Base-by-base conservation (phyloP, 2,329 filamentous ascomycete genomes). In the Akanthomyces uredinophilus region DNA sequence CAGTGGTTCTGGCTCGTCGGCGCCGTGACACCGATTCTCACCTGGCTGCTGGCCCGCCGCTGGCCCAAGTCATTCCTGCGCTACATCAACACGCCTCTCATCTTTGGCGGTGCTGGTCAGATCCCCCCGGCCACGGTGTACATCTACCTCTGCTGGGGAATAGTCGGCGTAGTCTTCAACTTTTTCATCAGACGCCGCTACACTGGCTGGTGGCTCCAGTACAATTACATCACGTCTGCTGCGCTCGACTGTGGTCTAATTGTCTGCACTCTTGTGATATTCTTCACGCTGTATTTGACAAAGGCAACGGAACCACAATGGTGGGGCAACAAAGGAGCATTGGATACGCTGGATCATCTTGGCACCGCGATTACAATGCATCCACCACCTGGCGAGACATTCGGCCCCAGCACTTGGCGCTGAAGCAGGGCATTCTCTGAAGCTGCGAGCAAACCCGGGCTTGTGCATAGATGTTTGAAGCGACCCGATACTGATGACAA, bases 161-260 rank as follows among this genome's bases (percentile, higher is more conserved):
- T 85, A 29, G 84, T 89, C 7, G 89, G 89, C 10, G 81, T 83
- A 53, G 66, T 87, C 41, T 91, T 91, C 77, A 90, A 91, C 74
- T 87, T 82, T 68, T 85, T 80, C 67, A 83, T 91, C 70, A 83
- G 84, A 70, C 80, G 86, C 63, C 81, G 83, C 65, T 88, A 82
- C 74, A 83, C 81, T 4, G 88, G 86, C 39, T 91, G 88, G 89
- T 92, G 89, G 89, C 78, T 88, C 72, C 85, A 87, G 72, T 92
- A 90, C 77, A 91, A 92, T 77, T 92, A 91, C 71, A 81, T 91
- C 69, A 85, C 87, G 0, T 90, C 87, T 22, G 88, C 88, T 0
- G 89, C 86, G 1, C 76, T 92, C 43, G 89, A 91, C 71, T 83
- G 83, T 54, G 88, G 88, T 5, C 79, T 90, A 5, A 84, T 87